phyloP scores from a whole-genome alignment of 2,329 filamentous ascomycete species.

The Pseudogymnoascus sp. region DNA sequence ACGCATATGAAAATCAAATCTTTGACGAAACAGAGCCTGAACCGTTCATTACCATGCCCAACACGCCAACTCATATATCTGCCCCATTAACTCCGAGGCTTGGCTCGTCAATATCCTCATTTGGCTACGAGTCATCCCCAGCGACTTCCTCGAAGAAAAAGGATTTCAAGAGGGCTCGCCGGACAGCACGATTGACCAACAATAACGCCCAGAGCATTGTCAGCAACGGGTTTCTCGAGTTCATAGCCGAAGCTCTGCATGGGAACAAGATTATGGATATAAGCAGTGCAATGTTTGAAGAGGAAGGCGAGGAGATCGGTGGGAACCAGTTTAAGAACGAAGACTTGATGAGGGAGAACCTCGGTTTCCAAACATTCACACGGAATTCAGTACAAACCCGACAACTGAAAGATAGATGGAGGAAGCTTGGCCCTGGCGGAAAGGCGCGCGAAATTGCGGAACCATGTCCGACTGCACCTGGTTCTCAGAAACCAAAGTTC shows the following conservation, averaged over 20 bases:
- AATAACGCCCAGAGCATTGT: not conserved
- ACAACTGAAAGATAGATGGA: not conserved
- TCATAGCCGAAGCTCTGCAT: not conserved
- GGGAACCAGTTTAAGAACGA: slow-evolving; percentile 1
- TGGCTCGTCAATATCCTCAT: not conserved
- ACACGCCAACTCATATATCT: not conserved
- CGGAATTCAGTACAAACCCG: not conserved
- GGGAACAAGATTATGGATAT: not conserved
- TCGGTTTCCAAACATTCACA: not conserved
- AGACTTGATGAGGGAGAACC: not conserved
- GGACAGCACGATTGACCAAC: not conserved
- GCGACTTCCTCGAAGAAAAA: not conserved
- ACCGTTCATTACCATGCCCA: not conserved
- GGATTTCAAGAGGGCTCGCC: not conserved
- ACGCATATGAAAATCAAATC: not conserved
- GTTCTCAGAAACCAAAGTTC: not conserved
- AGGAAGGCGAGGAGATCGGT: not conserved
- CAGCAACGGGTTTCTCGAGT: not conserved
- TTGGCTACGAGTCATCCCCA: not conserved
- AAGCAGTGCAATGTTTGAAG: not conserved
- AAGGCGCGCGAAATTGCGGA: not conserved
- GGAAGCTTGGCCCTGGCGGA: not conserved
- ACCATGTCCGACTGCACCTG: not conserved
- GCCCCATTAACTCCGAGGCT: not conserved
- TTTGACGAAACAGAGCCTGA: not conserved